Evolutionary conservation across 306 rosid species (phyloP).

Genomic region (Quercus variabilis): DNA sequence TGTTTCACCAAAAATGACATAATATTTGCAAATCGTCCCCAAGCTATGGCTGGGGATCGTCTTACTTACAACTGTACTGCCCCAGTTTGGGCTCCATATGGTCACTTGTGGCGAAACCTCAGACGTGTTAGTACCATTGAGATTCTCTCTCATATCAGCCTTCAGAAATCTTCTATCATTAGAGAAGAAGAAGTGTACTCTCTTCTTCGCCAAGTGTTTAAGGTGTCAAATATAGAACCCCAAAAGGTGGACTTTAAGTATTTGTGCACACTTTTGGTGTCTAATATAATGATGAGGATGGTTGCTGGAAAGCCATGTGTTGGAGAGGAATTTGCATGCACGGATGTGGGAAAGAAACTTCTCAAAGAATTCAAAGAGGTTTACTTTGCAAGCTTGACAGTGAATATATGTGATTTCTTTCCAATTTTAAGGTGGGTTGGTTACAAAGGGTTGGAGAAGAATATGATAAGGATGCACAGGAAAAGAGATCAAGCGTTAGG

Average conservation of each 20-base stretch:
- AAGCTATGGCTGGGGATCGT: conserved; percentile 19
- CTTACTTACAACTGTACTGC: conserved; percentile 17
- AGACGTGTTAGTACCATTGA: conserved; percentile 17
- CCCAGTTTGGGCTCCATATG: conserved; percentile 7
- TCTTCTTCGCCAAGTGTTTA: conserved; percentile 9
- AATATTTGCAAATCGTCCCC: conserved; percentile 42
- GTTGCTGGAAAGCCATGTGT: conserved; percentile 29
- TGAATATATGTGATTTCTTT: conserved; percentile 28
- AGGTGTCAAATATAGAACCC: not conserved
- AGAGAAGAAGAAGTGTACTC: conserved; percentile 15
- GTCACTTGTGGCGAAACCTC: conserved; percentile 30
- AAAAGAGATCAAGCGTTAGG: conserved; percentile 13
- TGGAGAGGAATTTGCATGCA: conserved; percentile 10
- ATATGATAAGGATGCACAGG: conserved; percentile 18
- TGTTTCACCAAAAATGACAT: conserved; percentile 36
- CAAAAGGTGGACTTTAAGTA: not conserved
- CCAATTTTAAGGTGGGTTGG: conserved; percentile 29
- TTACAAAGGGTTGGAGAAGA: conserved; percentile 21
- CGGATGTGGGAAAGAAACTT: conserved; percentile 13
- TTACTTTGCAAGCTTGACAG: not conserved
- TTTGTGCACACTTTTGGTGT: not conserved
- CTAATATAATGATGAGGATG: conserved; percentile 27
- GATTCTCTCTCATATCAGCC: conserved; percentile 19
- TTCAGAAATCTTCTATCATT: conserved; percentile 6
- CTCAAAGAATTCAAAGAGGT: conserved; percentile 10